These are phyloP conservation scores for Neospermospora avenae DNA, from an alignment of 2,329 filamentous ascomycete species.

Conservation along the genomic window DNA sequence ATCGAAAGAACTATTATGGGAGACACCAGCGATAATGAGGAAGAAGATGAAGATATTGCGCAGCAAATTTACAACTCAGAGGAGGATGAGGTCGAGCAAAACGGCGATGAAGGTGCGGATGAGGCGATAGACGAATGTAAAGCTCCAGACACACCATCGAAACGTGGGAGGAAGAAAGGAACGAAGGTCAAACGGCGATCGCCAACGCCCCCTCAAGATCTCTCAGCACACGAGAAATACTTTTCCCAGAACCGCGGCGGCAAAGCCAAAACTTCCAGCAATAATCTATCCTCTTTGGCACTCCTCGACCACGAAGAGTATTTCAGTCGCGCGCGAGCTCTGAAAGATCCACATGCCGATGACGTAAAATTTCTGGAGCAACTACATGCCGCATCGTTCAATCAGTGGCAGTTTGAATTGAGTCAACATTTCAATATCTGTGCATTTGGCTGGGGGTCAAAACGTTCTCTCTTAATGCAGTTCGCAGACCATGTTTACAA, in stretches of 20 bases:
- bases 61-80: conserved; percentile 63
- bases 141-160: conserved; percentile 48
- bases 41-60: conserved; percentile 64
- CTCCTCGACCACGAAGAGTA: conserved; percentile 91
- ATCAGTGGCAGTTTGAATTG: conserved; percentile 91
- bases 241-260: conserved; percentile 90
- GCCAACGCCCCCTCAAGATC: conserved; percentile 67
- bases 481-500: conserved; percentile 71
- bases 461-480: conserved; percentile 67
- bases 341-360: conserved; percentile 64
- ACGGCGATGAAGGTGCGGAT: conserved; percentile 32
- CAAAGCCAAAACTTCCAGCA: conserved; percentile 78
- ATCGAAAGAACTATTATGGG: conserved; percentile 68
- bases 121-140: conserved; percentile 33
- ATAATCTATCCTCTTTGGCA: conserved; percentile 70
- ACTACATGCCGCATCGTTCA: conserved; percentile 77
- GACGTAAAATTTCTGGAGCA: conserved; percentile 70
- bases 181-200: conserved; percentile 52
- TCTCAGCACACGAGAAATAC: conserved; percentile 87
- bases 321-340: conserved; percentile 62
- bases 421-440: conserved; percentile 84
- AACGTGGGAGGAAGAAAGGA: conserved; percentile 44
- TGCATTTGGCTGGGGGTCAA: conserved; percentile 90
- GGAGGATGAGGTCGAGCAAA: conserved; percentile 42
- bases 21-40: conserved; percentile 66